Percentiles rank a stretch among this genome's conserved stretches.
Evolutionary conservation across 345 rosid species (phyloP).

Genomic region (Populus ilicifolia): DNA sequence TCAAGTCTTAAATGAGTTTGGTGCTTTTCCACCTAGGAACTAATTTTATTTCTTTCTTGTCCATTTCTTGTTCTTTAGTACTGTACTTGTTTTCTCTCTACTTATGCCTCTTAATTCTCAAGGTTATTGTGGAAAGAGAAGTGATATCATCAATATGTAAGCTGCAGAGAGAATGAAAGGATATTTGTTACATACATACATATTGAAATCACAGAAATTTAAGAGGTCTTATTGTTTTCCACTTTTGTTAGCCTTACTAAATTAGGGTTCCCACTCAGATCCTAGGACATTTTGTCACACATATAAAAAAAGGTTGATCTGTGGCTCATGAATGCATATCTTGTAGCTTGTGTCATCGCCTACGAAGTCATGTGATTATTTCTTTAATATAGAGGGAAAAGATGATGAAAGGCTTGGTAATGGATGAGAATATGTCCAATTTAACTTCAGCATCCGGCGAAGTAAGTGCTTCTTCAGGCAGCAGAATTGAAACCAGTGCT

Average conservation of each 20-base stretch:
- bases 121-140: not conserved
- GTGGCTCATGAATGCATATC: conserved; percentile 16
- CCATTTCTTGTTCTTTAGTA: not conserved
- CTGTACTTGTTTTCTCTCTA: not conserved
- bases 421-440: conserved; percentile 62
- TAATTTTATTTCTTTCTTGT: not conserved
- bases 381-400: not conserved
- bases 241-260: conserved; percentile 33
- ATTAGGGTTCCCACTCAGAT: conserved; percentile 42
- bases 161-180: not conserved
- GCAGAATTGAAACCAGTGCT: conserved; percentile 38
- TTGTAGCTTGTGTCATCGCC: conserved; percentile 22
- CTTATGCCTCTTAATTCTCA: not conserved
- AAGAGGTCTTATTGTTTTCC: conserved; percentile 13
- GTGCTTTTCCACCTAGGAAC: not conserved
- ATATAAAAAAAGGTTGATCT: conserved; percentile 10
- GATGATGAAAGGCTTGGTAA: conserved; percentile 32
- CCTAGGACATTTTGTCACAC: conserved; percentile 19
- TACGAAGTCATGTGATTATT: not conserved
- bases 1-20: not conserved
- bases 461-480: conserved; percentile 55
- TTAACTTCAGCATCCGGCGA: conserved; percentile 70
- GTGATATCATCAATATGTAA: not conserved
- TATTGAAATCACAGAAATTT: not conserved
- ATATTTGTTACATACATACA: not conserved